A percentile compares a stretch with the other conserved stretches of the same genome.
These are phyloP conservation scores for Fusarium coffeatum DNA, from an alignment of 2,329 filamentous ascomycete genomes.

Conservation along the genomic window DNA sequence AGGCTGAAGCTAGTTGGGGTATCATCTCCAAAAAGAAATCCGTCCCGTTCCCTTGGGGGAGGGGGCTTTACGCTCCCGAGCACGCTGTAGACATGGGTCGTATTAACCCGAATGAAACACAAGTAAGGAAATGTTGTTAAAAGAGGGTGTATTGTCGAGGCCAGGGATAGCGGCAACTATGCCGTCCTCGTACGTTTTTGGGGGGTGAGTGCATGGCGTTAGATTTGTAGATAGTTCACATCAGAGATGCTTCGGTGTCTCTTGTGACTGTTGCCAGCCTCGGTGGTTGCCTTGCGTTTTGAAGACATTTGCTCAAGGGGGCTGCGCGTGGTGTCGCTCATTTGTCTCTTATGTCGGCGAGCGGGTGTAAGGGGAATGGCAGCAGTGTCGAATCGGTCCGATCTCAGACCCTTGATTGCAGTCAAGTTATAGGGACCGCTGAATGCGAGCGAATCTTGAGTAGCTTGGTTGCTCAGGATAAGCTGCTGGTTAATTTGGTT, in stretches of 20 bases:
- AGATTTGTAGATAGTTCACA: constrained; percentile 61
- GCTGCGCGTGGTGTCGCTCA: constrained; percentile 60
- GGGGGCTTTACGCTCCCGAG: constrained; percentile 34
- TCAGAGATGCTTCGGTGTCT: constrained; percentile 70
- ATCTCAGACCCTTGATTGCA: constrained; percentile 71
- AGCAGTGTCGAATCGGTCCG: constrained; percentile 73
- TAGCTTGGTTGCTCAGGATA: constrained; percentile 69
- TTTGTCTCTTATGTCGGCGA: constrained; percentile 66
- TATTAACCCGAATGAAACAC: constrained; percentile 29
- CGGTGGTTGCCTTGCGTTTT: constrained; percentile 67
- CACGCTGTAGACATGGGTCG: constrained; percentile 40
- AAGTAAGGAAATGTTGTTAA: constrained; percentile 36
- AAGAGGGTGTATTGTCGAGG: constrained; percentile 49
- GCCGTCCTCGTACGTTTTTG: constrained; percentile 61
- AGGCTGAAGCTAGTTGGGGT: constrained; percentile 37
- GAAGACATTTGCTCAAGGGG: constrained; percentile 61
- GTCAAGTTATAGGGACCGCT: constrained; percentile 70
- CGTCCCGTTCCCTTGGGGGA: constrained; percentile 32
- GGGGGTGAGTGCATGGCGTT: constrained; percentile 40
- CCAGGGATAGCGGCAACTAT: constrained; percentile 58
- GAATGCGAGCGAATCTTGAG: constrained; percentile 71
- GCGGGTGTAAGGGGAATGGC: constrained; percentile 76
- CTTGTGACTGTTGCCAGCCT: constrained; percentile 61
- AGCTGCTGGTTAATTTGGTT: constrained; percentile 73
- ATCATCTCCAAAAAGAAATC: constrained; percentile 41